A percentile compares a stretch with the other conserved stretches of the same genome.
Evolutionary conservation across 1,284 basidiomycete genomes (phyloP).

Genomic region (Trichosporon coremiiforme): DNA sequence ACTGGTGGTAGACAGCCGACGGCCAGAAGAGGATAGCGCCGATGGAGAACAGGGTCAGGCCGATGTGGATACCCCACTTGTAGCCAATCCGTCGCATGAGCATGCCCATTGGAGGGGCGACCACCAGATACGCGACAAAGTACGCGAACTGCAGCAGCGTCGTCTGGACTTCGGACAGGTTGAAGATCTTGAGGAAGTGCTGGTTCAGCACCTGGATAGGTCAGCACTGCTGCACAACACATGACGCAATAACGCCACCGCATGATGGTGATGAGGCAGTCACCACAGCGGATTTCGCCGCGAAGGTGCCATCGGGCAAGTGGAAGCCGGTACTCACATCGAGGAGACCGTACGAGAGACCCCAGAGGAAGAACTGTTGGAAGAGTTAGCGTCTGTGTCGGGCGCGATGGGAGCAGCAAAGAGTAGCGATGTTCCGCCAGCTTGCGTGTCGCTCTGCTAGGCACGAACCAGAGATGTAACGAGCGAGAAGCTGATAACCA

Average conservation of each 20-base stretch:
- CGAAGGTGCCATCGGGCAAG: conserved; percentile 7
- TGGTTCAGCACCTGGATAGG: conserved; percentile 26
- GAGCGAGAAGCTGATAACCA: conserved; percentile 32
- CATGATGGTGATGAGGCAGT: not conserved
- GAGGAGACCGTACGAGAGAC: conserved; percentile 43
- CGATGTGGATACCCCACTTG: conserved; percentile 47
- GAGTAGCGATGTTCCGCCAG: not conserved
- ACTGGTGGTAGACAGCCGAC: conserved; percentile 35
- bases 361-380: conserved; percentile 36
- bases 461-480: conserved; percentile 31
- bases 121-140: conserved; percentile 38
- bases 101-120: conserved; percentile 42
- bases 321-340: conserved; percentile 35
- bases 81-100: conserved; percentile 47
- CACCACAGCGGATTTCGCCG: not conserved
- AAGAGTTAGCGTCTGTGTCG: not conserved
- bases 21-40: conserved; percentile 48
- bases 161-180: conserved; percentile 35
- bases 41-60: conserved; percentile 37
- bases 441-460: not conserved
- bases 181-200: conserved; percentile 31
- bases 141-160: conserved; percentile 49
- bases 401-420: not conserved
- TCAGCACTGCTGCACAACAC: not conserved
- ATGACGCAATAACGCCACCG: conserved; percentile 1